These are phyloP conservation scores for Durusdinium trenchii DNA, from an alignment of 73 alveolate genomes.

Conservation along the genomic window DNA sequence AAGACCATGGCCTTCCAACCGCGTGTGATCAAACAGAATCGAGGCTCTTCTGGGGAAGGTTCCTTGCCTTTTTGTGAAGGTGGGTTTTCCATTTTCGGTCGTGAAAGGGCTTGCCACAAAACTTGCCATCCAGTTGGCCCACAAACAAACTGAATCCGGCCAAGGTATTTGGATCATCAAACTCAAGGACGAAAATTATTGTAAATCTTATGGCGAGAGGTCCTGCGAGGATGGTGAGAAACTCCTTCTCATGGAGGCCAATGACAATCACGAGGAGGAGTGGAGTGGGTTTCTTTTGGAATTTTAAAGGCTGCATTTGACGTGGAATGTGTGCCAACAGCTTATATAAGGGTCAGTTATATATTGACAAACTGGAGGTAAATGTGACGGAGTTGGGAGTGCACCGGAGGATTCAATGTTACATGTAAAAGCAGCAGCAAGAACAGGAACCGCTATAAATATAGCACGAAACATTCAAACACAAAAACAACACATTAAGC, in stretches of 20 bases:
- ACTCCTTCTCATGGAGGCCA: constrained; percentile 28
- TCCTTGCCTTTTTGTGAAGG: neutral
- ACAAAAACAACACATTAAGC: no score
- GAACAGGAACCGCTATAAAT: no score
- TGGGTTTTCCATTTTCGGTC: neutral
- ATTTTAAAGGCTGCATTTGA: no score
- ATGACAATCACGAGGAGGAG: constrained; percentile 64
- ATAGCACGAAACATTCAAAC: no score
- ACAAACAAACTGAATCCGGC: neutral
- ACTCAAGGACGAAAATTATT: constrained; percentile 48
- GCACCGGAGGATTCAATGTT: no score
- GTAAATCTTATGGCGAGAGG: constrained; percentile 29
- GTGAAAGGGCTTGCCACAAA: neutral
- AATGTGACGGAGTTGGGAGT: no score
- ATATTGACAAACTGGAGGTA: no score
- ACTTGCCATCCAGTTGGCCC: neutral
- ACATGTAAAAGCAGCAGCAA: no score
- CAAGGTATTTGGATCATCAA: constrained; percentile 67
- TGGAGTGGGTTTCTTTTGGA: no score
- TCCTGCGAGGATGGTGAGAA: constrained; percentile 59
- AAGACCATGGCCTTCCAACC: constrained; percentile 70
- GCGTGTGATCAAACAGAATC: constrained; percentile 66
- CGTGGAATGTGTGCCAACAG: no score
- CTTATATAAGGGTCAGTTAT: no score
- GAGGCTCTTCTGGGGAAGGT: constrained; percentile 46